Evolutionary conservation across 768 basidiomycete genomes (phyloP), one percentile per base, ranked within the genome.

Genomic region (Agrocybe praecox): DNA sequence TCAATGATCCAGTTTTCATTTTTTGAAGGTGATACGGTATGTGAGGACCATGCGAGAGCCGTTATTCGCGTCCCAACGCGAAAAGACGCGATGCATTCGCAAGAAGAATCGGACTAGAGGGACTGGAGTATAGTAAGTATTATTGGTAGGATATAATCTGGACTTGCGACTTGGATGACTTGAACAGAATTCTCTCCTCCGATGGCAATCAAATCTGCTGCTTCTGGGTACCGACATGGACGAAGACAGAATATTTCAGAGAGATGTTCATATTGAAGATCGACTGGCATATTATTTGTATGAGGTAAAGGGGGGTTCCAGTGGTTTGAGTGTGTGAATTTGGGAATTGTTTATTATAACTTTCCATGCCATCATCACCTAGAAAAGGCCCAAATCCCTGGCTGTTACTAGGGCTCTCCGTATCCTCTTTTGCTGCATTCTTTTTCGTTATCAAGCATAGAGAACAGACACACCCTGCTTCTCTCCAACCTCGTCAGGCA

Each of bases 11-110:
- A 94, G 34, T 80, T 73, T 53, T 87, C 85, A 52, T 80, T 80
- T 18, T 73, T 72, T 14, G 84, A 81, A 2, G 91, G 88, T 6
- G 92, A 93, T 6, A 84, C 73, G 7, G 89, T 77, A 12, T 78
- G 74, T 40, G 89, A 79, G 2, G 92, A 93, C 87, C 90, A 94
- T 2, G 92, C 89, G 14, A 94, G 69, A 5, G 92, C 82, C 2
- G 89, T 91, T 43, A 90, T 78, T 49, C 84, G 79, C 10, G 80
- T 76, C 18, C 92, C 91, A 43, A 93, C 72, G 71, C 90, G 81
- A 64, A 93, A 93, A 18, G 84, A 84, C 44, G 90, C 90, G 63
- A 94, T 62, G 33, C 73, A 74, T 56, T 74, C 75, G 64, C 72
- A 80, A 17, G 76, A 72, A 0, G 79, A 69, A 62, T 76, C 71